Conservation (phyloP, 176 grass and related monocot species). For the Aegilops bicornis region DNA sequence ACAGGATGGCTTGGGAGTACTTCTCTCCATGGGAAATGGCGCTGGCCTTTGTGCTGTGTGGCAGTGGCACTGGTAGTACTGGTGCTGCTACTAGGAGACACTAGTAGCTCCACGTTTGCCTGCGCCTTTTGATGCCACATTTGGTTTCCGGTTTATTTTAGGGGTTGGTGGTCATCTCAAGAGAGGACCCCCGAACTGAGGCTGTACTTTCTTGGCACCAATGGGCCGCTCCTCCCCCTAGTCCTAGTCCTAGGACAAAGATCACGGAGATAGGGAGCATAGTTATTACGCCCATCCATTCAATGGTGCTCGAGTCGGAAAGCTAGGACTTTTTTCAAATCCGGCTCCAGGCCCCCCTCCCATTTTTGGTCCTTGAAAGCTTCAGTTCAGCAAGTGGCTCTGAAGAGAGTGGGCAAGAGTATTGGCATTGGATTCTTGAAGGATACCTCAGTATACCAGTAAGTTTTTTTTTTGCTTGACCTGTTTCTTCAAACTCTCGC, state of each 20-base stretch:
- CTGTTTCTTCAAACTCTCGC: not conserved
- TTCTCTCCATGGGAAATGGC: conserved; percentile 46
- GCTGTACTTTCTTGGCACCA: conserved; percentile 47
- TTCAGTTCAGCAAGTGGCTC: not conserved
- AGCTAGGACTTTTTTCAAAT: conserved; percentile 35
- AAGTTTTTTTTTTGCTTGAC: not conserved
- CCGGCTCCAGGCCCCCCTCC: conserved; percentile 14
- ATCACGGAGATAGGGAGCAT: conserved; percentile 22
- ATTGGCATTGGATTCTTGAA: conserved; percentile 38
- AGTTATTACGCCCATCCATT: conserved; percentile 40
- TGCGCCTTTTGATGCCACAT: conserved; percentile 59
- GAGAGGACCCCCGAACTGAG: conserved; percentile 30
- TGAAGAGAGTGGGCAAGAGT: not conserved
- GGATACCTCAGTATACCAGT: not conserved
- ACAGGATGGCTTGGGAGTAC: conserved; percentile 28
- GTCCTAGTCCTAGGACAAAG: conserved; percentile 37
- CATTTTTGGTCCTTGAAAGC: conserved; percentile 35
- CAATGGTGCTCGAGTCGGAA: conserved; percentile 36
- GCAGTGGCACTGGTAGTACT: not conserved
- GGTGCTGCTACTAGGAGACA: not conserved
- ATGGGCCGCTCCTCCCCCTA: conserved; percentile 25
- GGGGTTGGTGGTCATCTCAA: conserved; percentile 35
- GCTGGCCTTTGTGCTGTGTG: conserved; percentile 44
- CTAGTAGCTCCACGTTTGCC: conserved; percentile 21
- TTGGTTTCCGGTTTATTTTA: conserved; percentile 32